Base-by-base conservation (phyloP, 441 rosid genomes). In the Brassica balearica region DNA sequence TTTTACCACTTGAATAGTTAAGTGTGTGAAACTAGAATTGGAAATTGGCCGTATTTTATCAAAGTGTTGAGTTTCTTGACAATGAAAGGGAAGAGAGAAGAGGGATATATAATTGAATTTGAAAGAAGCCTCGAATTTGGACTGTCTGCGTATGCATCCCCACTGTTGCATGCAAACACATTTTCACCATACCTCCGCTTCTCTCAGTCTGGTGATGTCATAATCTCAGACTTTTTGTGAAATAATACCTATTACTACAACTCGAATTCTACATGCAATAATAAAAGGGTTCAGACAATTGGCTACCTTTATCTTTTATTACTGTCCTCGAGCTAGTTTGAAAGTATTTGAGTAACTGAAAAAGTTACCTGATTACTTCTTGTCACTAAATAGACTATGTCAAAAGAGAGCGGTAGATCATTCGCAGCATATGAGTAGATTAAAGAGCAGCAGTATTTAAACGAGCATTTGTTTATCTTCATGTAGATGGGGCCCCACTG, bases 391-490 rank as follows among this genome's bases (percentile, higher is more conserved):
- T 4, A 34, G 22, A 61, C 61, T 56, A 19, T 19, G 20, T 25
- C 5, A 51, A 64, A 34, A 34, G 65, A 51, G 22, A 65, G 36
- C 55, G 77, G 71, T 34, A 65, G 17, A 73, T 32, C 59, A 66
- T 58, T 56, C 25, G 56, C 66, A 12, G 36, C 68, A 36, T 65
- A 65, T 65, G 68, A 65, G 51, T 17, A 65, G 68, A 65, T 34
- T 8, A 8, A 63, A 11, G 7, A 29, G 19, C 8, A 15, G 23
- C 23, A 67, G n/a, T 2, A 53, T 36, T 43, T 43, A 62, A 77
- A 46, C 27, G 68, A 67, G 67, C 85, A 85, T 85, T 85, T 85
- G 89, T 83, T 85, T 87, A 84, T 85, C 86, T 84, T 80, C 83
- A 69, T 65, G 73, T 79, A 74, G 85, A 75, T 84, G 65, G 84